Evolutionary conservation across 345 rosid species (phyloP).

Genomic region (Orychophragmus violaceus): DNA sequence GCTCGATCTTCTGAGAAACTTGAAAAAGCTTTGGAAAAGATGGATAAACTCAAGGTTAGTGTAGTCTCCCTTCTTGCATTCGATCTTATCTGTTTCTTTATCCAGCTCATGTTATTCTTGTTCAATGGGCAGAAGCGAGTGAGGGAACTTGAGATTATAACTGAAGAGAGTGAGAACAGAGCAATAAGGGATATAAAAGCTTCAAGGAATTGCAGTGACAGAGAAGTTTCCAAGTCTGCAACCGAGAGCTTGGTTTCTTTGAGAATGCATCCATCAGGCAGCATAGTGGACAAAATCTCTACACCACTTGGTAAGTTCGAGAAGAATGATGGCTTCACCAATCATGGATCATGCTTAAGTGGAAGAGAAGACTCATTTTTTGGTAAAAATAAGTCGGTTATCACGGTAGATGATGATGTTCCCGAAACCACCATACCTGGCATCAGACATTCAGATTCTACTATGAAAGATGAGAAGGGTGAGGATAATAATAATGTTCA

Average conservation of each 20-base stretch:
- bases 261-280: constrained; percentile 22
- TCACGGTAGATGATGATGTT: constrained; percentile 20
- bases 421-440: constrained; percentile 11
- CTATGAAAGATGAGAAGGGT: constrained; percentile 12
- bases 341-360: constrained; percentile 14
- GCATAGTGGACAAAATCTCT: constrained; percentile 13
- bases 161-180: constrained; percentile 62
- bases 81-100: neutral
- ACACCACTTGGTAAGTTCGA: constrained; percentile 26
- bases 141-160: constrained; percentile 57
- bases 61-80: neutral
- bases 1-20: constrained; percentile 60
- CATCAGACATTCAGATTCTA: constrained; percentile 22
- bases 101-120: neutral
- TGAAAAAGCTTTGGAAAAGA: constrained; percentile 70
- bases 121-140: constrained; percentile 42
- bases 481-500: neutral
- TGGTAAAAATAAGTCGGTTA: neutral
- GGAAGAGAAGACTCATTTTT: constrained; percentile 1
- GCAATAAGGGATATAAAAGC: constrained; percentile 54
- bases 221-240: neutral
- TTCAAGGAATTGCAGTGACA: constrained; percentile 32
- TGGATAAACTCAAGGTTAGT: constrained; percentile 60
- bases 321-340: constrained; percentile 19
- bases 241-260: constrained; percentile 20